Percentiles rank a stretch among this genome's conserved stretches.
Conservation (phyloP, 345 rosid genomes). For the Salix caprea region DNA sequence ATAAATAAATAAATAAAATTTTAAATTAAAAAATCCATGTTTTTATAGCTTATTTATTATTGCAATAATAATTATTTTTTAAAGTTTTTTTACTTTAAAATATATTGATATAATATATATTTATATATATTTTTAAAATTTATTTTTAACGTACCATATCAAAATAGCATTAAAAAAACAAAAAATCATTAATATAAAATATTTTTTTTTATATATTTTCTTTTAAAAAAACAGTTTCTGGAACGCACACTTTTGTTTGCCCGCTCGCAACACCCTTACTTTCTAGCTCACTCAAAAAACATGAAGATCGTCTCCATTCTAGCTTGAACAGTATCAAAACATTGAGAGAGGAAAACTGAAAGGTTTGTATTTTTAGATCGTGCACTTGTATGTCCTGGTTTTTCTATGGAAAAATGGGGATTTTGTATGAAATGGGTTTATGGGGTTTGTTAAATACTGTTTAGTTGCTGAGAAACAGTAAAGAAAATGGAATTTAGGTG, state of each 20-base stretch:
- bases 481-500: not conserved
- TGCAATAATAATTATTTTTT: too few species aligned
- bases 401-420: not conserved
- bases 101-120: too few species aligned
- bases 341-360: not conserved
- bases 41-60: too few species aligned
- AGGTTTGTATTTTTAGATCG: not conserved
- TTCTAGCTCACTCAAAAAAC: not conserved
- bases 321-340: not conserved
- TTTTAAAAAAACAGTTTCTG: too few species aligned
- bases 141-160: too few species aligned
- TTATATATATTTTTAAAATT: too few species aligned
- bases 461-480: not conserved
- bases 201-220: too few species aligned
- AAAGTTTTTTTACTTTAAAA: too few species aligned
- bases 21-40: too few species aligned
- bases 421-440: not conserved
- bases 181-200: too few species aligned
- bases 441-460: not conserved
- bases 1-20: too few species aligned
- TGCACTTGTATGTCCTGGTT: not conserved
- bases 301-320: not conserved
- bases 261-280: not conserved
- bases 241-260: not conserved
- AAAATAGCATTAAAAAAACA: too few species aligned